These are phyloP conservation scores for Rugonectria rugulosa DNA, from an alignment of 2,329 filamentous ascomycete species.

Conservation along the genomic window DNA sequence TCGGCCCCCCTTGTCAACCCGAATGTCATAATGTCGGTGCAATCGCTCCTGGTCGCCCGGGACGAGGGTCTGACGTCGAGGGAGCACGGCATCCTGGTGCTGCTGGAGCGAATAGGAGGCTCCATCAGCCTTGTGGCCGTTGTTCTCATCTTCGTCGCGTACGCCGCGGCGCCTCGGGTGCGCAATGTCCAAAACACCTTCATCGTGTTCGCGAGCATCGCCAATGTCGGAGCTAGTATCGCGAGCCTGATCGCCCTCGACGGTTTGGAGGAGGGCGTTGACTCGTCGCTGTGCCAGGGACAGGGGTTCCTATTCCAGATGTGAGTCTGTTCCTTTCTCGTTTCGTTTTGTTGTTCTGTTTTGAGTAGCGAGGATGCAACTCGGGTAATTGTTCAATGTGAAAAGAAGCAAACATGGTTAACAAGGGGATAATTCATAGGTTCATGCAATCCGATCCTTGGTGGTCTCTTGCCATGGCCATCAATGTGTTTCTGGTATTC, in stretches of 20 bases:
- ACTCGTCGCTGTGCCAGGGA: conserved; percentile 66
- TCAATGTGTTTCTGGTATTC: conserved; percentile 79
- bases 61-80: conserved; percentile 42
- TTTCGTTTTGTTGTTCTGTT: too few relatives aligned
- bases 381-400: neutral
- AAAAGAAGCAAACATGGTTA: neutral
- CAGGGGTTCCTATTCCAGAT: conserved; percentile 72
- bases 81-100: conserved; percentile 52
- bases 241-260: conserved; percentile 76
- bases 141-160: conserved; percentile 60
- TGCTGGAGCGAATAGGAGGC: conserved; percentile 62
- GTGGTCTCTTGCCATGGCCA: conserved; percentile 83
- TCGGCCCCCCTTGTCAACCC: too few relatives aligned
- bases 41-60: conserved; percentile 26
- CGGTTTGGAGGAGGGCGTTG: conserved; percentile 62
- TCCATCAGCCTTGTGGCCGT: conserved; percentile 61
- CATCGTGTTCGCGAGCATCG: conserved; percentile 67
- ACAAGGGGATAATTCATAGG: conserved; percentile 51
- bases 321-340: conserved; percentile 52
- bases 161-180: conserved; percentile 57
- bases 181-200: conserved; percentile 69
- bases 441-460: conserved; percentile 80
- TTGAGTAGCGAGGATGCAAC: neutral
- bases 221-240: conserved; percentile 65
- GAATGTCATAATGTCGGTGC: conserved; percentile 19